A percentile compares a stretch with the other conserved stretches of the same genome.
phyloP scores from a whole-genome alignment of 192 early-diverging fungal species.

The Linderina pennispora region DNA sequence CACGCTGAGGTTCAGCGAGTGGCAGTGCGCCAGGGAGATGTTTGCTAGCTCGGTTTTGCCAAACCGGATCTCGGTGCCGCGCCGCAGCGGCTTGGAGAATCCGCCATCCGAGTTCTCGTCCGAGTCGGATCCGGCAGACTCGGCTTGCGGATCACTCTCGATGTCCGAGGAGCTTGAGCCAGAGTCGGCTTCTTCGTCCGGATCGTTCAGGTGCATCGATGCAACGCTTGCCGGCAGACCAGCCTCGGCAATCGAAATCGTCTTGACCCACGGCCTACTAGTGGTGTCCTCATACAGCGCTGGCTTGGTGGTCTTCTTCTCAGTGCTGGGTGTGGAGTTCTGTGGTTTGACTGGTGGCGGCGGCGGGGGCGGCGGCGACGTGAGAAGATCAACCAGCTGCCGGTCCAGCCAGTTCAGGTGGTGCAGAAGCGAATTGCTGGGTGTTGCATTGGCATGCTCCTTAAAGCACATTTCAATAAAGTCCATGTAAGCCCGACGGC shows the following conservation, averaged over 20 bases:
- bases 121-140: too few relatives aligned
- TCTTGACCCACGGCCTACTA: constrained; percentile 32
- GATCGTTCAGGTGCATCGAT: neutral
- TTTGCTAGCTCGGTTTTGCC: constrained; percentile 53
- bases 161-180: constrained; percentile 2
- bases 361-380: constrained; percentile 4
- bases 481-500: constrained; percentile 15
- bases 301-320: neutral
- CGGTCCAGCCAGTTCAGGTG: constrained; percentile 52
- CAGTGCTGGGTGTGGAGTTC: neutral
- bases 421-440: constrained; percentile 28
- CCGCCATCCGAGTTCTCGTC: constrained; percentile 6
- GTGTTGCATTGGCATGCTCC: constrained; percentile 18
- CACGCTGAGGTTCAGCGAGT: constrained; percentile 55
- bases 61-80: constrained; percentile 73
- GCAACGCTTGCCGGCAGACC: constrained; percentile 10
- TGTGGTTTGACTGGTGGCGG: too few relatives aligned
- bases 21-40: constrained; percentile 62
- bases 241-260: constrained; percentile 16
- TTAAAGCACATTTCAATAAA: constrained; percentile 14
- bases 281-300: neutral
- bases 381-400: constrained; percentile 20
- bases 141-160: neutral
- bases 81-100: constrained; percentile 43
- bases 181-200: constrained; percentile 2